A percentile compares a stretch with the other conserved stretches of the same genome.
Conservation (phyloP, 164 flowering plant genomes). For the Cinnamomum chago region DNA sequence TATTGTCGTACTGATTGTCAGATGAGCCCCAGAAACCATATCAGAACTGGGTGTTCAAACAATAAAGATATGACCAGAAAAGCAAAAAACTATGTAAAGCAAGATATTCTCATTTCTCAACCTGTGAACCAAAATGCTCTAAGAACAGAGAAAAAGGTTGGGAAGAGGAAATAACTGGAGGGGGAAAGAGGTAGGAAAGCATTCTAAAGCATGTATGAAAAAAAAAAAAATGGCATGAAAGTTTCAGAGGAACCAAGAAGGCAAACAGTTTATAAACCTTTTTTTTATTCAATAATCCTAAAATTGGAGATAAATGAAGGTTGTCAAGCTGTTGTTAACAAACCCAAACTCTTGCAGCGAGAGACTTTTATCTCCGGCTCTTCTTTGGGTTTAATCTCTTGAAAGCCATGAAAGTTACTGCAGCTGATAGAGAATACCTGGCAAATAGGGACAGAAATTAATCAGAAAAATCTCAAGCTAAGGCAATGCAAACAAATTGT, state of each 20-base stretch:
- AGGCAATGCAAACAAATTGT: neutral
- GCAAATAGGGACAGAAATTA: slow-evolving; percentile 8
- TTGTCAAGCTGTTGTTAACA: neutral
- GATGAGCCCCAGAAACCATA: too few relatives aligned
- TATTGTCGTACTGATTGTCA: too few relatives aligned
- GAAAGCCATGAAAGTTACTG: slow-evolving; percentile 90
- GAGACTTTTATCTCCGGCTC: slow-evolving; percentile 33
- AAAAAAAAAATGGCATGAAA: neutral
- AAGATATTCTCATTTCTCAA: too few relatives aligned
- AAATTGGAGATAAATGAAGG: neutral
- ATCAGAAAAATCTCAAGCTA: neutral
- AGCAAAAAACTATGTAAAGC: too few relatives aligned
- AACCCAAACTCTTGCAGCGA: neutral
- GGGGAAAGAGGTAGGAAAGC: neutral
- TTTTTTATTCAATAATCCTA: neutral
- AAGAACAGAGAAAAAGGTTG: neutral
- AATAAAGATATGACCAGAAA: too few relatives aligned
- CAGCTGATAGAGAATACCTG: slow-evolving; percentile 95
- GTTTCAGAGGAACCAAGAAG: neutral
- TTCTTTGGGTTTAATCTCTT: slow-evolving; percentile 59
- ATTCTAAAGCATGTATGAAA: neutral
- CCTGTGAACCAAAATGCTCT: too few relatives aligned
- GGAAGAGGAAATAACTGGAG: neutral
- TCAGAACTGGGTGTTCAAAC: too few relatives aligned
- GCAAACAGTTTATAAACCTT: neutral